Conservation (phyloP, 495 filamentous ascomycete genomes). For the Immersiella caudata region DNA sequence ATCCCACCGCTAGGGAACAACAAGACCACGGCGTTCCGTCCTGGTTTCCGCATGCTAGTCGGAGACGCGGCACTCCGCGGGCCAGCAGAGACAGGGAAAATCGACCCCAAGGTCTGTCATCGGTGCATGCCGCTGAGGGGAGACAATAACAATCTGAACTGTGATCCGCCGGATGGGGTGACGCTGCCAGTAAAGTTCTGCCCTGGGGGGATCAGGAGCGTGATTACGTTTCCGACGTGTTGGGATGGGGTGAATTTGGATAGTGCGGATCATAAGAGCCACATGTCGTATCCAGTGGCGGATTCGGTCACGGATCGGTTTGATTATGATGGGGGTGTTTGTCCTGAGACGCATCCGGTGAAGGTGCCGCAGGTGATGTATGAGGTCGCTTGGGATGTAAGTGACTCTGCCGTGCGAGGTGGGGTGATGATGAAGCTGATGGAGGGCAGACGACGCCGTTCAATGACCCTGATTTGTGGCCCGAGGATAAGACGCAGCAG, state of each 20-base stretch:
- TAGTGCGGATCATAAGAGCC: slow-evolving; percentile 32
- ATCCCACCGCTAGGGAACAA: slow-evolving; percentile 11
- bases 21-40: slow-evolving; percentile 18
- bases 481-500: slow-evolving; percentile 22
- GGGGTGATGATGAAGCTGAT: neutral
- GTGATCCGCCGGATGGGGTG: slow-evolving; percentile 17
- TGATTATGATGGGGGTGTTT: slow-evolving; percentile 23
- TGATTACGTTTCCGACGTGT: slow-evolving; percentile 68
- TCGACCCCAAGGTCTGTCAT: slow-evolving; percentile 23
- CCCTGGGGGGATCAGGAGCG: slow-evolving; percentile 23
- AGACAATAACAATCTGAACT: slow-evolving; percentile 21
- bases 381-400: slow-evolving; percentile 31
- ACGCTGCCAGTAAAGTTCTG: slow-evolving; percentile 22
- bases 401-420: neutral
- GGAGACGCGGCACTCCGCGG: slow-evolving; percentile 21
- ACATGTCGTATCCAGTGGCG: slow-evolving; percentile 18
- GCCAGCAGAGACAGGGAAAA: neutral
- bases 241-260: slow-evolving; percentile 69
- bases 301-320: slow-evolving; percentile 15
- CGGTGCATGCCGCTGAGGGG: slow-evolving; percentile 25
- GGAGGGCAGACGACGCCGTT: slow-evolving; percentile 37
- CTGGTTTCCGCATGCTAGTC: slow-evolving; percentile 21
- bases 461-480: slow-evolving; percentile 41
- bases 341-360: slow-evolving; percentile 25
- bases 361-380: slow-evolving; percentile 31